Evolutionary conservation across 1,284 basidiomycete species (phyloP), one percentile per base, ranked within the genome.

Genomic region (Polyporus tsugae): DNA sequence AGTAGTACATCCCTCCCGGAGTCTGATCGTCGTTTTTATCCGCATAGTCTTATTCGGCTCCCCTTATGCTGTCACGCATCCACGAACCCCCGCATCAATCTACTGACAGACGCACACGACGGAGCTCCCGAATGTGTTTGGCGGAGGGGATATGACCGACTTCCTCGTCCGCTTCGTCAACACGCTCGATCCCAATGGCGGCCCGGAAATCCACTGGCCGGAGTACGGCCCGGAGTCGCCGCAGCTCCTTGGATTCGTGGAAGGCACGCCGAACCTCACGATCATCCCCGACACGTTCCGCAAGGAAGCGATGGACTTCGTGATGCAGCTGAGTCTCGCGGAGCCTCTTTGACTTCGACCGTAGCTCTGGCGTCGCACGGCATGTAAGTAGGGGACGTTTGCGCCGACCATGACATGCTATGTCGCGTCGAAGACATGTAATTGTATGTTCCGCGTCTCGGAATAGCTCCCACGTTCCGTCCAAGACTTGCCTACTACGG

Each of bases 211-310:
- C 25, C 72, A 76, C 6, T 89, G 88, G 89, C 88, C 89, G 0
- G 77, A 81, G 42, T 89, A 87, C 66, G 79, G 80, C 3, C 69
- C 77, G 1, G 62, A 66, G 0, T 75, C 78, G 19, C 82, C 82
- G 7, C 79, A 82, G 52, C 74, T 87, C 55, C 70, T 89, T 60
- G 82, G 82, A 4, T 84, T 88, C 75, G 72, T 79, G 29, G 86
- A 88, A 68, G 83, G 81, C 0, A 42, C 80, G 6, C 69, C 80
- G 36, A 75, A 78, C 3, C 76, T 82, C 42, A 64, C 68, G 1
- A 76, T 86, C 57, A 78, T 79, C 0, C 72, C 78, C 15, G 84
- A 88, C 70, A 83, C 80, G 1, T 86, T 82, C 74, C 80, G 86
- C 65, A 71, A 78, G 64, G 80, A 79, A 2, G 80, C 80, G 13